Evolutionary conservation across 1,139 yeast genomes (phyloP).

Genomic region (Pichia sp.): DNA sequence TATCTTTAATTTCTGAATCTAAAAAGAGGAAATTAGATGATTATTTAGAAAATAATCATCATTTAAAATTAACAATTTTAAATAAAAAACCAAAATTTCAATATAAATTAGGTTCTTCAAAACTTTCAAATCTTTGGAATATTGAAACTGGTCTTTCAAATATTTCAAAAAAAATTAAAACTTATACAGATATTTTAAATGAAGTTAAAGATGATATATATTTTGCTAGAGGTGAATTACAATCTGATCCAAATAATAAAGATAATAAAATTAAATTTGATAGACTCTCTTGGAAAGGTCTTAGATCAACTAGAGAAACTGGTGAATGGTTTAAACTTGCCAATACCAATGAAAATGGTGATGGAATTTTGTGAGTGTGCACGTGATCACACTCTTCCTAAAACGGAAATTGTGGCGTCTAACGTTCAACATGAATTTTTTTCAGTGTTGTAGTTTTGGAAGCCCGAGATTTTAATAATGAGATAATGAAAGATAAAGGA

Average conservation of each 20-base stretch:
- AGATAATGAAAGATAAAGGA: too few species aligned
- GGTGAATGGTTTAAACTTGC: too few species aligned
- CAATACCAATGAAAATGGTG: slow-evolving; percentile 10
- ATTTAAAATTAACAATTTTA: not conserved
- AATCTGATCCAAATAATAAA: too few species aligned
- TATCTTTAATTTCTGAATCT: slow-evolving; percentile 13
- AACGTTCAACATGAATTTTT: not conserved
- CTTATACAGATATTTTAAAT: slow-evolving; percentile 14
- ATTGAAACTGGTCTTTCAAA: slow-evolving; percentile 1
- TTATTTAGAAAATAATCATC: not conserved
- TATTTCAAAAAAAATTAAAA: too few species aligned
- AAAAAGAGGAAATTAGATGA: slow-evolving; percentile 23
- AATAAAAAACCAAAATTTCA: slow-evolving; percentile 19
- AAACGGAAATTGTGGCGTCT: not conserved
- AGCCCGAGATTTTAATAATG: not conserved
- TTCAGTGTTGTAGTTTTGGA: too few species aligned
- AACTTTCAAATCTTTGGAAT: slow-evolving; percentile 25
- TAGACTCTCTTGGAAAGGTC: too few species aligned
- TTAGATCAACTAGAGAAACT: too few species aligned
- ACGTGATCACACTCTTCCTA: too few species aligned
- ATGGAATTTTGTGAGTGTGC: not conserved
- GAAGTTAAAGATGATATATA: slow-evolving; percentile 26
- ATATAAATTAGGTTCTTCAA: slow-evolving; percentile 25
- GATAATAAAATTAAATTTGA: too few species aligned
- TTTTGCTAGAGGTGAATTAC: slow-evolving; percentile 17